Conservation (phyloP, 2,329 filamentous ascomycete genomes). For the Monilinia fructigena region DNA sequence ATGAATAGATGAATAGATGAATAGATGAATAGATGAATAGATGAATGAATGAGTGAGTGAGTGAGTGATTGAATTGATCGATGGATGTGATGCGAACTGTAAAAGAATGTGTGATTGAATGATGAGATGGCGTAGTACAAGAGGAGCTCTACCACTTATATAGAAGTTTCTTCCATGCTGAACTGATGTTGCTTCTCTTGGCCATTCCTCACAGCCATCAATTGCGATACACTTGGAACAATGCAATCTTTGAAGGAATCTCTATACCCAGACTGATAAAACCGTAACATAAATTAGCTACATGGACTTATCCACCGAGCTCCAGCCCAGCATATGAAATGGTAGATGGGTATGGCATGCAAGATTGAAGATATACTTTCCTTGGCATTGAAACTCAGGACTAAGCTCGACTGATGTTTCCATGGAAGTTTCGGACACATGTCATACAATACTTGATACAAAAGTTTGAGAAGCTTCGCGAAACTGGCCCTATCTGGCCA, state of each 20-base stretch:
- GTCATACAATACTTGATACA: neutral
- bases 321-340: neutral
- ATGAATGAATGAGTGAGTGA: neutral
- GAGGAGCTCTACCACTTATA: neutral
- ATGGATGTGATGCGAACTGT: neutral
- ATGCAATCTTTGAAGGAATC: neutral
- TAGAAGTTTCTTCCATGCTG: neutral
- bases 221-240: neutral
- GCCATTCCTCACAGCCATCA: neutral
- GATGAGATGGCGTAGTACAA: neutral
- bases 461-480: neutral
- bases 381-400: neutral
- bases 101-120: neutral
- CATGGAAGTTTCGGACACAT: too few species aligned
- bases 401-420: neutral
- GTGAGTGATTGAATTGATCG: neutral
- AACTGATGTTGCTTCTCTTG: neutral
- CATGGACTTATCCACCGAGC: neutral
- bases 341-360: slow-evolving; percentile 8
- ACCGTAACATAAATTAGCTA: neutral
- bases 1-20: neutral
- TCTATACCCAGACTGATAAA: neutral
- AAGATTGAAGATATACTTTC: slow-evolving; percentile 3
- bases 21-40: neutral
- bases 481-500: neutral